Percentiles rank a stretch among this genome's conserved stretches.
These are phyloP conservation scores for Babesia ovata DNA, from an alignment of 169 alveolate genomes.

Conservation along the genomic window DNA sequence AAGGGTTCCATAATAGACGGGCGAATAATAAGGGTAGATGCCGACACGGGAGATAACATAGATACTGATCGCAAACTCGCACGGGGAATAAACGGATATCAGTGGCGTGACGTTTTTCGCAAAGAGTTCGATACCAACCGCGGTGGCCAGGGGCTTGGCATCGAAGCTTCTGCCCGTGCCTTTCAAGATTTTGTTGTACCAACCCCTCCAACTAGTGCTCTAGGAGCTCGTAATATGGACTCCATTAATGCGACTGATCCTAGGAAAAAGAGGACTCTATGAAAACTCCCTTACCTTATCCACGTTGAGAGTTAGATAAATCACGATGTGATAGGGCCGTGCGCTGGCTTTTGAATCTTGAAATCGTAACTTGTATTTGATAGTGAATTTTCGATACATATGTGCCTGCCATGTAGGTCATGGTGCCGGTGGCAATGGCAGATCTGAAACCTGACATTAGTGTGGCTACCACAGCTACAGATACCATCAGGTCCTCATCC, in stretches of 20 bases:
- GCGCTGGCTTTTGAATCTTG: too few relatives aligned
- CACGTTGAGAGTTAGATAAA: too few relatives aligned
- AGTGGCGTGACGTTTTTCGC: conserved; percentile 76
- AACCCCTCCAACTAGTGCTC: conserved; percentile 43
- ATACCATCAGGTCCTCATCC: too few relatives aligned
- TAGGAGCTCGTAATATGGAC: not conserved
- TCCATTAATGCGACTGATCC: not conserved
- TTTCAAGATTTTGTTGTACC: conserved; percentile 18
- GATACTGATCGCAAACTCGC: conserved; percentile 75
- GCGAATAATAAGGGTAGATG: conserved; percentile 76
- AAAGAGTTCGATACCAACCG: conserved; percentile 66
- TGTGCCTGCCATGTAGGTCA: too few relatives aligned
- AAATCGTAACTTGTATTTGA: too few relatives aligned
- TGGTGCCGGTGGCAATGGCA: too few relatives aligned
- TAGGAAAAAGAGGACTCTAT: not conserved
- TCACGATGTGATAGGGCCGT: too few relatives aligned
- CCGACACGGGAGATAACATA: conserved; percentile 72
- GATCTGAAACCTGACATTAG: too few relatives aligned
- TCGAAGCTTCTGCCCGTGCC: conserved; percentile 27
- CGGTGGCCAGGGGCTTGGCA: conserved; percentile 73
- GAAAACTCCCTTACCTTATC: too few relatives aligned
- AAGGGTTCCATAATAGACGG: conserved; percentile 80
- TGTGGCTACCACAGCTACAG: too few relatives aligned
- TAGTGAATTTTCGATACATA: too few relatives aligned
- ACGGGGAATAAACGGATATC: conserved; percentile 77